A percentile compares a stretch with the other conserved stretches of the same genome.
Evolutionary conservation across 192 early-diverging fungal species (phyloP).

Genomic region (Coemansia sp.): DNA sequence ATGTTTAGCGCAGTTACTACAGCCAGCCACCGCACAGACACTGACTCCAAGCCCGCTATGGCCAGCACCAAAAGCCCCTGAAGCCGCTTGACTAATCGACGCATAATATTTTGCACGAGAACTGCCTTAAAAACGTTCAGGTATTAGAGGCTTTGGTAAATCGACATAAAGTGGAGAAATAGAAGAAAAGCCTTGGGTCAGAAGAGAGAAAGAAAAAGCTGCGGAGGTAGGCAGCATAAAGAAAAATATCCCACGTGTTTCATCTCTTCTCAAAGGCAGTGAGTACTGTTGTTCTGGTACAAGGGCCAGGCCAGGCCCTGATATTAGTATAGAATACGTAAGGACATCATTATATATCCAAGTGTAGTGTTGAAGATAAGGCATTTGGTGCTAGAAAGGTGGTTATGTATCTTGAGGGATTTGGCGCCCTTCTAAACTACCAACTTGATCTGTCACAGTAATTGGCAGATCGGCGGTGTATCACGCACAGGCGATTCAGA

Average conservation of each 20-base stretch:
- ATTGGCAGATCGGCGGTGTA: neutral
- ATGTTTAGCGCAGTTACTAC: conserved; percentile 8
- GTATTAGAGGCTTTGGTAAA: no score
- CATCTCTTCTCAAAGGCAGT: neutral
- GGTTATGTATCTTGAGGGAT: neutral
- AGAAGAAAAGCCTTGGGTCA: neutral
- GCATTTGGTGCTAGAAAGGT: neutral
- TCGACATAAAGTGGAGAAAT: no score
- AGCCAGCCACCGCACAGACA: conserved; percentile 9
- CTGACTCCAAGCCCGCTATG: neutral
- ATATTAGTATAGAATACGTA: neutral
- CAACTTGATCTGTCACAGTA: neutral
- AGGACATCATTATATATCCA: neutral
- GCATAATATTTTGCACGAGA: neutral
- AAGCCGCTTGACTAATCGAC: conserved; percentile 1
- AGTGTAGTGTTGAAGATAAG: no score
- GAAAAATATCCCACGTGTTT: neutral
- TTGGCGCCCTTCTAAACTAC: neutral
- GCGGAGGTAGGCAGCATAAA: neutral
- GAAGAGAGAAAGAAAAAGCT: neutral
- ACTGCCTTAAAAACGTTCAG: no score
- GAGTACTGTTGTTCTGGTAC: neutral
- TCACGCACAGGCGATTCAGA: neutral
- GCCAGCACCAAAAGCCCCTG: neutral
- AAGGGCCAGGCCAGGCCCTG: neutral